Conservation (phyloP, 2,329 filamentous ascomycete species). For the Fusarium austroafricanum region DNA sequence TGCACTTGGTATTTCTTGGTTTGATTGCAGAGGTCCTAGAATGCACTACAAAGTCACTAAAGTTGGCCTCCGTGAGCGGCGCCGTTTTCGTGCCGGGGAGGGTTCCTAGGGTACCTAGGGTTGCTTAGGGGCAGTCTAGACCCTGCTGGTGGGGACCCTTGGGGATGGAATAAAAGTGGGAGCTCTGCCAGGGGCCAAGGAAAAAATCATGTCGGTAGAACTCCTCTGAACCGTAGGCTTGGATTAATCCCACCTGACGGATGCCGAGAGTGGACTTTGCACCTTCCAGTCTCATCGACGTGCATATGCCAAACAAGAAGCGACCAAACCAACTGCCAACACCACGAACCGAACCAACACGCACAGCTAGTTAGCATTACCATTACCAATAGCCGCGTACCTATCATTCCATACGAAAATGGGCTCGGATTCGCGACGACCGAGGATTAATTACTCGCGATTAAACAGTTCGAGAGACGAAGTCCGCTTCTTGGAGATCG, state of each 20-base stretch:
- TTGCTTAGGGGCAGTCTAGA: not conserved
- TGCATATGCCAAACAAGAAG: not conserved
- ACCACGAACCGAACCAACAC: not conserved
- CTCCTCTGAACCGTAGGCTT: slow-evolving; percentile 3
- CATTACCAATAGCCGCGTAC: not conserved
- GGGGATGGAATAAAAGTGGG: slow-evolving; percentile 14
- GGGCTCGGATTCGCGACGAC: slow-evolving; percentile 12
- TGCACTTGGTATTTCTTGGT: not conserved
- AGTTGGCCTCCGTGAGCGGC: not conserved
- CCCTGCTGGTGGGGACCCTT: not conserved
- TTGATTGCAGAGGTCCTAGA: not conserved
- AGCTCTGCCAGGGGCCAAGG: not conserved
- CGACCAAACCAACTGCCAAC: not conserved
- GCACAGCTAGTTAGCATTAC: not conserved
- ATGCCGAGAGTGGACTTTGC: not conserved
- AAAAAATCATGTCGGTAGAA: not conserved
- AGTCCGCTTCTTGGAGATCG: slow-evolving; percentile 51
- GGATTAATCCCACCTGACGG: not conserved
- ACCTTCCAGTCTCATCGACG: not conserved
- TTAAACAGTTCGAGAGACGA: slow-evolving; percentile 38
- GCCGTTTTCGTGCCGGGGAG: not conserved
- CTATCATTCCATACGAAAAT: slow-evolving; percentile 12
- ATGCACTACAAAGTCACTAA: not conserved
- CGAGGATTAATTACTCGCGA: slow-evolving; percentile 29
- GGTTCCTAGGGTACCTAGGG: not conserved